Evolutionary conservation across 192 early-diverging fungal species (phyloP), one percentile per base, ranked within the genome.

Genomic region (Coemansia sp.): DNA sequence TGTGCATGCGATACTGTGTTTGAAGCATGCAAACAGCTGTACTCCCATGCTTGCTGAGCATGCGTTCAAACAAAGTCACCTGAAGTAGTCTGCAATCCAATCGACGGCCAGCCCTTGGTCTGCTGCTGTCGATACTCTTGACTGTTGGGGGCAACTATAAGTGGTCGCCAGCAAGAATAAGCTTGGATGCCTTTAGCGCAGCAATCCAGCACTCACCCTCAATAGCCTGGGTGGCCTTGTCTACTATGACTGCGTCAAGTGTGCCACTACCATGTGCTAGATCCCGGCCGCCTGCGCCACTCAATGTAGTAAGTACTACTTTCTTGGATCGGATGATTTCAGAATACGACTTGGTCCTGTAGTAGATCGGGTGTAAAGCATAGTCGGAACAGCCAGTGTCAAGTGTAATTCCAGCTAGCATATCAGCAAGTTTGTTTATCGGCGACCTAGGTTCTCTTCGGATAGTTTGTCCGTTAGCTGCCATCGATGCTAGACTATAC

Each of bases 131-230:
- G 6, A 65, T 66, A 17, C 87, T 88, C 63, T 92, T 90, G 63
- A 94, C 84, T 0, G 94, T 98, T 4, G 94, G 95, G 25, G 93
- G 93, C 57, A 96, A 70, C 72, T 96, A 93, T 50, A 90, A 77
- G 78, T 93, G 92, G 73, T 96, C 95, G 9, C 95, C 94, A 5
- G 95, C 95, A 10, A 98, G 72, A 29, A 98, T 85, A 4, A 91
- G 84, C 55, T 85, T 86, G 25, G 88, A 85, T 4, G 86, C 91
- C 68, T 88, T 90, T 34, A 88, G 63, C 15, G 93, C 85, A 3
- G 95, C 91, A 48, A 95, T 91, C 94, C 94, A 98, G 69, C 91
- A 92, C 81, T 98, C 95, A 25, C 83, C 86, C 72, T 92, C 91
- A 14, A 89, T 58, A 6, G 93, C 92, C 74, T 98, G 95, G 4